Evolutionary conservation across 305 asterid species (phyloP).

Genomic region (Fraxinus albicans): DNA sequence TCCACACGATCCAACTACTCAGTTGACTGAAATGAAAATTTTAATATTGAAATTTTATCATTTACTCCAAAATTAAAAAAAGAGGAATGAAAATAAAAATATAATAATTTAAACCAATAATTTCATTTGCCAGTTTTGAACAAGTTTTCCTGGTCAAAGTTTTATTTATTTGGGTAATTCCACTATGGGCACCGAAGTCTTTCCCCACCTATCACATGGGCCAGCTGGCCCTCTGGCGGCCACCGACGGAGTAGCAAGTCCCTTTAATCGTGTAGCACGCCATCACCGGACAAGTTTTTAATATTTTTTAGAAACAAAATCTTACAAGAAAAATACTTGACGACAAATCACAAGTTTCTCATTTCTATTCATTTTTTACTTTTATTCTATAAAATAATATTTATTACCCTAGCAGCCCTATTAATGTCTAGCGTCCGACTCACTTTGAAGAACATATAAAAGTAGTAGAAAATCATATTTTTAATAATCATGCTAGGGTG

Average conservation of each 20-base stretch:
- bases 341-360: not conserved
- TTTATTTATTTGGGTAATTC: not conserved
- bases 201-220: too few relatives aligned
- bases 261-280: not conserved
- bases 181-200: too few relatives aligned
- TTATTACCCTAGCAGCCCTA: not conserved
- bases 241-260: too few relatives aligned
- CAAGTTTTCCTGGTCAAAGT: conserved; percentile 6
- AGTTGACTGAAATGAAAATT: not conserved
- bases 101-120: not conserved
- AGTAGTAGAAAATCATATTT: too few relatives aligned
- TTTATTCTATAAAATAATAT: not conserved
- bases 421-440: too few relatives aligned
- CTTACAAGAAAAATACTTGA: not conserved
- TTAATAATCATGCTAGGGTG: too few relatives aligned
- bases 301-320: not conserved
- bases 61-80: not conserved
- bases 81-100: not conserved
- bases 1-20: not conserved
- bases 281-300: not conserved
- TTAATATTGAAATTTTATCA: not conserved
- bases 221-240: too few relatives aligned
- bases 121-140: not conserved
- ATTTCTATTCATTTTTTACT: too few relatives aligned
- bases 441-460: too few relatives aligned